Evolutionary conservation across 306 rosid species (phyloP), one percentile per base, ranked within the genome.

Genomic region (Ceratonia siliqua): DNA sequence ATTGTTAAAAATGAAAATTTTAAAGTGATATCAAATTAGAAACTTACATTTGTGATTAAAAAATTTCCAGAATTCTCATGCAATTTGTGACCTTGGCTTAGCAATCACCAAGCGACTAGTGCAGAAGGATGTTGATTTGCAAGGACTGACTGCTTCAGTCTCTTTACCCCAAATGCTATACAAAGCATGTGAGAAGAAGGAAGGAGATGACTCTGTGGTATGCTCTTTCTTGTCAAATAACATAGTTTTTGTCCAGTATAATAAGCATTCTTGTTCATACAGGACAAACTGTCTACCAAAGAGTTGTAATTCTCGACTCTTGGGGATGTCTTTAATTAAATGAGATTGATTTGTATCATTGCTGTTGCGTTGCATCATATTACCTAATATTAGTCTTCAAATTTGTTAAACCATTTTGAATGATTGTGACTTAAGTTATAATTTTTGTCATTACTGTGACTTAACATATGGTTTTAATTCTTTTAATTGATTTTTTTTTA

Each of bases 31-130:
- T 36, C 53, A 42, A 76, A 66, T 39, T 64, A n/a, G 42, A 30
- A 69, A 48, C 88, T 87, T 63, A 81, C 70, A n/a, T 71, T 17
- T 78, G 22, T 73, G 62, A 70, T 74, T 32, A 59, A 75, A 78
- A 76, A 39, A 68, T 83, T 78, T 61, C 65, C 97, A 95, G 99
- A 92, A 82, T 74, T 92, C 97, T 52, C 85, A 85, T 85, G 98
- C 96, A 73, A 87, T 95, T 73, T 89, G 93, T 85, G 98, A 95
- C 85, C 92, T 95, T 67, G 99, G 97, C 49, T 76, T 92, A 75
- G 87, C 96, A 76, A 87, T 92, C 58, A 85, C 87, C 54, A 90
- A 92, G 80, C 85, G 84, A 68, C 45, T 95, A 58, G 85, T 81
- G 72, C 80, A 65, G 73, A 89, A 82, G 87, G 97, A 86, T 73